Conservation (phyloP, 441 rosid genomes). For the Populus tomentosa region DNA sequence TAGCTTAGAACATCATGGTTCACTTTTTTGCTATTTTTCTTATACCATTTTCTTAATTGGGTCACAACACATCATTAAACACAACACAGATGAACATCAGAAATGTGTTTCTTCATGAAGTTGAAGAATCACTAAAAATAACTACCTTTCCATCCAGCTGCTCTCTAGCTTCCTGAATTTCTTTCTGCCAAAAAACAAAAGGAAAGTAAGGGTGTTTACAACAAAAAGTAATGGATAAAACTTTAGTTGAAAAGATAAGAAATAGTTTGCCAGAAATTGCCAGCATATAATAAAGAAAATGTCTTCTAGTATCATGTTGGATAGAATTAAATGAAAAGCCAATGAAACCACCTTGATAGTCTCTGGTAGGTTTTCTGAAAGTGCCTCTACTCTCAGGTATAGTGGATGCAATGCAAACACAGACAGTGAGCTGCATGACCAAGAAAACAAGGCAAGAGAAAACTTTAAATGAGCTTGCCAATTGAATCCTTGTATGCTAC, state of each 20-base stretch:
- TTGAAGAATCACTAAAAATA: slow-evolving; percentile 10
- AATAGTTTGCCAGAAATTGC: neutral
- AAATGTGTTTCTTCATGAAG: slow-evolving; percentile 2
- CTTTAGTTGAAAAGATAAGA: neutral
- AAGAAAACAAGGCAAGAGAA: slow-evolving; percentile 18
- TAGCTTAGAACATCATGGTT: neutral
- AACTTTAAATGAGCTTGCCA: neutral
- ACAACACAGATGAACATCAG: neutral
- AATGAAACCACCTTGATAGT: slow-evolving; percentile 54
- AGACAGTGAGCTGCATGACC: slow-evolving; percentile 79
- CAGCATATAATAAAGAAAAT: slow-evolving; percentile 2
- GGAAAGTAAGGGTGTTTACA: neutral
- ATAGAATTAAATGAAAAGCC: neutral
- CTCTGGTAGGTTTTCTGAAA: slow-evolving; percentile 62
- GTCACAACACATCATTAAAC: neutral
- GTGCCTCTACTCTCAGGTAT: slow-evolving; percentile 85
- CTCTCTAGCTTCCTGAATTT: slow-evolving; percentile 70
- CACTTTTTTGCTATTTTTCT: neutral
- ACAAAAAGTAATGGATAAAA: neutral
- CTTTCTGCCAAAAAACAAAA: slow-evolving; percentile 47
- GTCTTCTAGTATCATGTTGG: neutral
- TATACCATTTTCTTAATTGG: neutral
- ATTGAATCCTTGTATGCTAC: neutral
- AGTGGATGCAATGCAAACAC: slow-evolving; percentile 97
- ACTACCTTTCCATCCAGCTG: slow-evolving; percentile 70